Evolutionary conservation across 495 filamentous ascomycete genomes (phyloP).

Genomic region (Penicillium mononematosum): DNA sequence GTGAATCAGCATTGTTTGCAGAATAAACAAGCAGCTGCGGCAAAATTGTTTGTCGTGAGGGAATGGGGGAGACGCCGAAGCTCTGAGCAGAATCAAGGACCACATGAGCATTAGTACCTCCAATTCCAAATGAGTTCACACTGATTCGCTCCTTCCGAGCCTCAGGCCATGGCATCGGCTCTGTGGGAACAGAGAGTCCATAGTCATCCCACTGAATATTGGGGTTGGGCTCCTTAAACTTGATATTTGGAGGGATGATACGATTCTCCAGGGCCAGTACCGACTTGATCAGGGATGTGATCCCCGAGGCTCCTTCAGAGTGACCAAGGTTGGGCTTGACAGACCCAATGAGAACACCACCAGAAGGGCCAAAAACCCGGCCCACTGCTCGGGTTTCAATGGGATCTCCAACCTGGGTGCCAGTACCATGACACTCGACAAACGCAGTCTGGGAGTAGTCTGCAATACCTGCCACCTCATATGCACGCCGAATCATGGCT

Average conservation of each 20-base stretch:
- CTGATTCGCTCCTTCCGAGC: conserved; percentile 27
- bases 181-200: conserved; percentile 21
- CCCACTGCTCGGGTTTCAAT: conserved; percentile 47
- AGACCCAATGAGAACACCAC: conserved; percentile 28
- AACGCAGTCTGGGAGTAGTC: conserved; percentile 28
- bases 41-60: background rate
- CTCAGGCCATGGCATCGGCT: conserved; percentile 29
- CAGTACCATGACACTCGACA: conserved; percentile 36
- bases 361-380: conserved; percentile 35
- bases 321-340: conserved; percentile 56
- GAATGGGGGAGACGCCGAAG: conserved; percentile 1
- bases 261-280: conserved; percentile 52
- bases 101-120: conserved; percentile 36
- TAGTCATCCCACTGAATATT: conserved; percentile 17
- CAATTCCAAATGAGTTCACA: conserved; percentile 35
- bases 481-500: conserved; percentile 36
- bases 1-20: conserved; percentile 3
- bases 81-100: conserved; percentile 18
- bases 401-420: conserved; percentile 38
- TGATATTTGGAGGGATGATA: conserved; percentile 51
- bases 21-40: conserved; percentile 7
- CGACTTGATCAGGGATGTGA: conserved; percentile 59
- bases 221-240: conserved; percentile 25
- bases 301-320: conserved; percentile 50
- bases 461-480: conserved; percentile 29